Conservation (phyloP, 805 yeast genomes). For the Huiozyma naganishii region DNA sequence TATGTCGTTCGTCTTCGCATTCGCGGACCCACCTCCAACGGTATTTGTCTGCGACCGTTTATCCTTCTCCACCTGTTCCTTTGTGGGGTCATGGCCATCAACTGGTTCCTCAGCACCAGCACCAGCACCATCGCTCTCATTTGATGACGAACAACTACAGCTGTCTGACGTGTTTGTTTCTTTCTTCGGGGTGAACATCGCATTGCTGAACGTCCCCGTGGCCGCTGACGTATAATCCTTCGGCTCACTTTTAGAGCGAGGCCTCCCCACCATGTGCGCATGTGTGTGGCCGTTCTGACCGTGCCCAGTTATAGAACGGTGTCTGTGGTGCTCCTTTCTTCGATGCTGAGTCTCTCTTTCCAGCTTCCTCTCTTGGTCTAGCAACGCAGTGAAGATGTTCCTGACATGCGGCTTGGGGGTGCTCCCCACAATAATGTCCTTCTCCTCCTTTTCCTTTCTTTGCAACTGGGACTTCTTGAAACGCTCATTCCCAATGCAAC, state of each 20-base stretch:
- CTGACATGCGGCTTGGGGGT: not conserved
- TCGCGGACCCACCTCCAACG: not conserved
- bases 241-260: conserved; percentile 2
- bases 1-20: not conserved
- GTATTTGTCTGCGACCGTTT: not conserved
- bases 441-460: too few species aligned
- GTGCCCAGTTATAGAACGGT: not conserved
- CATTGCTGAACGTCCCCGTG: conserved; percentile 21
- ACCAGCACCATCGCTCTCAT: not conserved
- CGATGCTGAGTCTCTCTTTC: not conserved
- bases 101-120: not conserved
- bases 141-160: not conserved
- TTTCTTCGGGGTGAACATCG: conserved; percentile 11
- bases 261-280: too few species aligned
- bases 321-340: not conserved
- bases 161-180: not conserved
- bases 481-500: too few species aligned
- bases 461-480: too few species aligned
- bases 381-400: conserved; percentile 2
- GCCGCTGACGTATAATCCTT: conserved; percentile 21
- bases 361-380: conserved; percentile 2
- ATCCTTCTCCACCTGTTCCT: not conserved
- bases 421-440: too few species aligned
- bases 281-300: conserved; percentile 3
- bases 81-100: not conserved